Base-by-base conservation (phyloP, 176 grass and related monocot species). In the Chloris gayana region DNA sequence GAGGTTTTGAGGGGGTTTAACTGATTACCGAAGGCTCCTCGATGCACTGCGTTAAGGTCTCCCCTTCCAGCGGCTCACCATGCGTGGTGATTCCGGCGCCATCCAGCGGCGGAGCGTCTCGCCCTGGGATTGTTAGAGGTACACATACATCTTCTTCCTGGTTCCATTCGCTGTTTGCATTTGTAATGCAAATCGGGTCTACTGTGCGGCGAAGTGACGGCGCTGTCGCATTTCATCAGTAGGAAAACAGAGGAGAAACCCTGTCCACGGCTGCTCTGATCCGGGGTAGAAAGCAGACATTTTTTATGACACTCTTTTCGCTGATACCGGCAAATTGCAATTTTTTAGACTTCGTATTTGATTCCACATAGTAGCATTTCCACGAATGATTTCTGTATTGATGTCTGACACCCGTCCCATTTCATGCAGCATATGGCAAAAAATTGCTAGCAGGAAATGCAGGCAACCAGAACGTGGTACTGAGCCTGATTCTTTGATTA, bases 351-450 rank as follows among this genome's bases (percentile, higher is more conserved):
- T 67, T 29, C 6, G 10, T 27, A 0, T 27, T 30, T 2, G 45
- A 46, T n/a, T 19, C 10, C 29, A 25, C 11, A 2, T 58, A 75
- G 7, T 29, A 29, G 21, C 38, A 3, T 42, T 38, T 29, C 3
- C 32, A 75, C 5, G 8, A 2, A 1, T 42, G 34, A 25, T 61
- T 24, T 22, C 58, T 37, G n/a, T 2, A n/a, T 25, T 79, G 14
- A 37, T 56, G 15, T 6, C 9, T 69, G 5, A 67, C 29, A 34
- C 62, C 62, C 14, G 17, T 34, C 34, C 56, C 46, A 4, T 56
- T 26, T 51, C 62, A 9, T 67, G 34, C 62, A 80, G 77, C 47
- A 30, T 80, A 69, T 53, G 22, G 33, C 14, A 41, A 54, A 32
- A 53, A 31, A n/a, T 39, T 21, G 8, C 32, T 7, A 21, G 46